Evolutionary conservation across 2,329 filamentous ascomycete species (phyloP).

Genomic region (Xylariaceae sp.): DNA sequence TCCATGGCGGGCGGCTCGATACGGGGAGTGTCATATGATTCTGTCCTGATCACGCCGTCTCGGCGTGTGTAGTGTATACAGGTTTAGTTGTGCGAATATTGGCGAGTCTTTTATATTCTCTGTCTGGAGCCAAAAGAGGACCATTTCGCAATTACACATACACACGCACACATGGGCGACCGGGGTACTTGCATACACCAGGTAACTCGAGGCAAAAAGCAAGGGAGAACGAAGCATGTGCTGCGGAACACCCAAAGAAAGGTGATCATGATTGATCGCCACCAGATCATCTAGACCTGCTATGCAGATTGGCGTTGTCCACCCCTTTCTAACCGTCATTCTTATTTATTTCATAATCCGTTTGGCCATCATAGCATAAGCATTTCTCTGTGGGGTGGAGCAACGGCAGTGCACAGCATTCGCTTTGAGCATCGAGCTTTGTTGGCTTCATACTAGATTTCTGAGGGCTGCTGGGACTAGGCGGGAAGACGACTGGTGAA

Average conservation of each 20-base stretch:
- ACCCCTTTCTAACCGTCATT: slow-evolving; percentile 1
- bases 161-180: not conserved
- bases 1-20: slow-evolving; percentile 79
- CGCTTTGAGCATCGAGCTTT: slow-evolving; percentile 3
- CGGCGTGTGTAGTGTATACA: slow-evolving; percentile 1
- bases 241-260: not conserved
- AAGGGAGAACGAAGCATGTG: not conserved
- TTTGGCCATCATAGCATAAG: slow-evolving; percentile 19
- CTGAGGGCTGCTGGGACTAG: not conserved
- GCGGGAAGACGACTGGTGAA: not conserved
- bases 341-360: slow-evolving; percentile 4
- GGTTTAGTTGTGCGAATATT: not conserved
- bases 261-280: slow-evolving; percentile 6
- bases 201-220: not conserved
- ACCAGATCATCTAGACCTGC: slow-evolving; percentile 11
- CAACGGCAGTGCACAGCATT: slow-evolving; percentile 5
- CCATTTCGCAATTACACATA: slow-evolving; percentile 13
- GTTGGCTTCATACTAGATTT: slow-evolving; percentile 12
- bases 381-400: slow-evolving; percentile 11
- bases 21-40: slow-evolving; percentile 68
- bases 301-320: slow-evolving; percentile 9
- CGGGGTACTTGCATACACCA: slow-evolving; percentile 4
- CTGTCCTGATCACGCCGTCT: slow-evolving; percentile 43
- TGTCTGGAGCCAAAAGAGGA: not conserved
- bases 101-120: not conserved